These are phyloP conservation scores for Globisporangium spiculum DNA, from an alignment of 352 stramenopile species.

Conservation along the genomic window DNA sequence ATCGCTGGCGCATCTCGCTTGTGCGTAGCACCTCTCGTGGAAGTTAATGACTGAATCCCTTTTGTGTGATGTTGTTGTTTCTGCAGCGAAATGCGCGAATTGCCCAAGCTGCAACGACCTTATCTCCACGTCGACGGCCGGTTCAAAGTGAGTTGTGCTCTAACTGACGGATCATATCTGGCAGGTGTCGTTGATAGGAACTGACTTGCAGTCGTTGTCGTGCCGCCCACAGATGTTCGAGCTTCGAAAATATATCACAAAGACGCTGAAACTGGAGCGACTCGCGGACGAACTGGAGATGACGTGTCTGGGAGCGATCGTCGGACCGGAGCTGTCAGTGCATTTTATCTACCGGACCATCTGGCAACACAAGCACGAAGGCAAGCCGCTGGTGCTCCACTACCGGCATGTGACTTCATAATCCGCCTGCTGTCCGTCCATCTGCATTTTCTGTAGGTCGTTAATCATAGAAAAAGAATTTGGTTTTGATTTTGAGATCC, in stretches of 20 bases:
- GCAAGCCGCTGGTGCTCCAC: slow-evolving; percentile 43
- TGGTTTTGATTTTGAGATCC: neutral
- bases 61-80: neutral
- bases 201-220: neutral
- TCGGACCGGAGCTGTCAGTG: slow-evolving; percentile 62
- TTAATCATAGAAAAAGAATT: slow-evolving; percentile 7
- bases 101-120: slow-evolving; percentile 36
- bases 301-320: slow-evolving; percentile 48
- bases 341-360: slow-evolving; percentile 67
- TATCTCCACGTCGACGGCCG: slow-evolving; percentile 63
- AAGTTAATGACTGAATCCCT: neutral
- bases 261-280: slow-evolving; percentile 29
- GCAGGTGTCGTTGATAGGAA: neutral
- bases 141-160: slow-evolving; percentile 39
- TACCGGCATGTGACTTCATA: slow-evolving; percentile 34
- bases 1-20: neutral
- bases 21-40: neutral
- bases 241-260: slow-evolving; percentile 46
- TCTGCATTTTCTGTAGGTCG: neutral
- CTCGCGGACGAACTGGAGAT: slow-evolving; percentile 41
- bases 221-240: slow-evolving; percentile 45
- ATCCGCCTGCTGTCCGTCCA: neutral
- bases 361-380: slow-evolving; percentile 53
- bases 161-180: slow-evolving; percentile 4
- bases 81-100: neutral